Evolutionary conservation across 1,284 basidiomycete genomes (phyloP), one percentile per base, ranked within the genome.

Genomic region (Ganoderma meredithae): DNA sequence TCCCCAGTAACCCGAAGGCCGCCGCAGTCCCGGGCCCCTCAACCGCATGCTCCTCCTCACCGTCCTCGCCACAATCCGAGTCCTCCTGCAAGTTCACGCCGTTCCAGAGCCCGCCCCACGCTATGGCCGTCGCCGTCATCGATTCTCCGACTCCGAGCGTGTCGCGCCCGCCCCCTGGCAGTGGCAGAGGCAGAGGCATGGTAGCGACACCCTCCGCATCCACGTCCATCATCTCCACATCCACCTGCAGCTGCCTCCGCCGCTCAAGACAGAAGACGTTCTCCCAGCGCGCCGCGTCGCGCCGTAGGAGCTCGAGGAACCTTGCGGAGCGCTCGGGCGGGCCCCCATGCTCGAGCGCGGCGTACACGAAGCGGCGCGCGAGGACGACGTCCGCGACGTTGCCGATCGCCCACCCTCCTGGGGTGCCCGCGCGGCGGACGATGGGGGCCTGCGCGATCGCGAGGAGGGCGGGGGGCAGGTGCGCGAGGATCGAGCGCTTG

Each of bases 341-440:
- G 13, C 70, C 72, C n/a, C 12, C 15, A 63, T 69, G 62, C 61
- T 72, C 72, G 49, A 74, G 40, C 1, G 73, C 74, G 33, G 70
- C 69, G 63, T 71, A 84, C 12, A 77, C 72, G 43, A 76, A 62
- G 33, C 73, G 71, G 12, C 77, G 76, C 7, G 77, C 77, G 64
- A 77, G 71, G 27, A 75, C 72, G 43, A 77, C 76, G 60, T 77
- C 76, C 19, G 69, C 55, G 47, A 75, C 72, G 65, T 78, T 78
- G 7, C 77, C 77, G 44, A 71, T 67, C 8, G 74, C 68, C 63
- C 74, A 77, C 15, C 66, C 71, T 25, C 44, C 53, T 0, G 58
- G 40, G 0, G 63, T 63, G 19, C 69, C 70, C 0, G 74, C 44
- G 56, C 66, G 67, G 52, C 74, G 75, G 6, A 77, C 69, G 59